These are phyloP conservation scores for Pseudogymnoascus sp. DNA, from an alignment of 2,329 filamentous ascomycete genomes.

Conservation along the genomic window DNA sequence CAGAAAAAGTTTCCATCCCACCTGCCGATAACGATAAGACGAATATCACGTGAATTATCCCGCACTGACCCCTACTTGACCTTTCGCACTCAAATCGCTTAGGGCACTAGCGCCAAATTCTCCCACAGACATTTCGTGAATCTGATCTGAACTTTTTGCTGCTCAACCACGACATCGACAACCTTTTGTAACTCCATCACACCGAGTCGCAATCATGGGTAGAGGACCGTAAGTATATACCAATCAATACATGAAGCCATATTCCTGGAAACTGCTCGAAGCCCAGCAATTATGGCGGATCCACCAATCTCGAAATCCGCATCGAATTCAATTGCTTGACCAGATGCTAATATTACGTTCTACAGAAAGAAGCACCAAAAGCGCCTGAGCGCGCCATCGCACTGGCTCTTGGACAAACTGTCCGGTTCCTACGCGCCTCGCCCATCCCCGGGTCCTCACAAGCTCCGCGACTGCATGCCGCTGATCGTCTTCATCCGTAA, in stretches of 20 bases:
- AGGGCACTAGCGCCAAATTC: conserved; percentile 5
- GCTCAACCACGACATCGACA: conserved; percentile 11
- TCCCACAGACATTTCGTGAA: conserved; percentile 8
- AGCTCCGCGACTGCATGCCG: conserved; percentile 97
- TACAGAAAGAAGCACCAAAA: conserved; percentile 98
- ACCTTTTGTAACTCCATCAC: conserved; percentile 18
- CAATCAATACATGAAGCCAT: background rate
- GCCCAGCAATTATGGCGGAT: background rate
- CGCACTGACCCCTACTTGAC: background rate
- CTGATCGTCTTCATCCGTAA: conserved; percentile 96
- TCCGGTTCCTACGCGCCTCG: conserved; percentile 76
- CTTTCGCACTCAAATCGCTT: background rate
- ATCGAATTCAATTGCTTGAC: background rate
- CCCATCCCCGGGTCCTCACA: conserved; percentile 84
- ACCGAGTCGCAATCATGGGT: conserved; percentile 34
- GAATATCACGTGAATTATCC: background rate
- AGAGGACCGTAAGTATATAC: conserved; percentile 34
- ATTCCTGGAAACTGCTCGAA: background rate
- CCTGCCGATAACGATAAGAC: conserved; percentile 7
- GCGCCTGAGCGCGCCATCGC: conserved; percentile 96
- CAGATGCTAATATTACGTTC: conserved; percentile 16
- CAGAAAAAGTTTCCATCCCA: conserved; percentile 9
- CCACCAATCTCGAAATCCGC: background rate
- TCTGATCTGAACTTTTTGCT: conserved; percentile 4
- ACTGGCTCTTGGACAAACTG: conserved; percentile 99